phyloP scores from a whole-genome alignment of 805 yeast species.

The Phaffomyces antillensis region DNA sequence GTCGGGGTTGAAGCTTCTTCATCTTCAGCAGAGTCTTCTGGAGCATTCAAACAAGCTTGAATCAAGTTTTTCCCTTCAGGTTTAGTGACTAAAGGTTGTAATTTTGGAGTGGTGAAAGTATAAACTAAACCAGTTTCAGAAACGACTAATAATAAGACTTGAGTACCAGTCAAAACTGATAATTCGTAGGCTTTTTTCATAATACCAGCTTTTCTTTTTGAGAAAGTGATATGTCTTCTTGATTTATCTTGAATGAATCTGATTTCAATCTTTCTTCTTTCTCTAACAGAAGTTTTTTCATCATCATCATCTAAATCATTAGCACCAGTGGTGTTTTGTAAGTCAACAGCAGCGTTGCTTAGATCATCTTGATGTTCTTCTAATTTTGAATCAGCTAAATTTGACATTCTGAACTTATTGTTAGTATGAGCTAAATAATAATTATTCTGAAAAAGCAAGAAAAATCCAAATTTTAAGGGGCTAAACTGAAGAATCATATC shows the following conservation, averaged over 20 bases:
- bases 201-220: conserved; percentile 97
- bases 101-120: conserved; percentile 97
- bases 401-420: conserved; percentile 13
- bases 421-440: not conserved
- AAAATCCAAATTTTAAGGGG: too few relatives aligned
- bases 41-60: conserved; percentile 95
- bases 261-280: conserved; percentile 89
- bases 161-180: conserved; percentile 95
- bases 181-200: conserved; percentile 99
- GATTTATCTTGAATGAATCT: conserved; percentile 96
- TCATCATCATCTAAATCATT: conserved; percentile 39
- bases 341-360: conserved; percentile 10
- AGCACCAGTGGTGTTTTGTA: conserved; percentile 8
- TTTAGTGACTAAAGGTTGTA: conserved; percentile 95
- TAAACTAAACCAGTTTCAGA: conserved; percentile 98
- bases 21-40: conserved; percentile 59
- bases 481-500: too few relatives aligned
- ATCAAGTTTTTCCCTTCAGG: conserved; percentile 95
- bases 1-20: conserved; percentile 32
- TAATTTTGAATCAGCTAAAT: conserved; percentile 19
- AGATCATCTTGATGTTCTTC: conserved; percentile 19
- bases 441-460: too few relatives aligned
- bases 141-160: conserved; percentile 88
- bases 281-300: conserved; percentile 41
- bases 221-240: conserved; percentile 94